Evolutionary conservation across 768 basidiomycete species (phyloP), one percentile per base, ranked within the genome.

Genomic region (Mycena epipterygia): DNA sequence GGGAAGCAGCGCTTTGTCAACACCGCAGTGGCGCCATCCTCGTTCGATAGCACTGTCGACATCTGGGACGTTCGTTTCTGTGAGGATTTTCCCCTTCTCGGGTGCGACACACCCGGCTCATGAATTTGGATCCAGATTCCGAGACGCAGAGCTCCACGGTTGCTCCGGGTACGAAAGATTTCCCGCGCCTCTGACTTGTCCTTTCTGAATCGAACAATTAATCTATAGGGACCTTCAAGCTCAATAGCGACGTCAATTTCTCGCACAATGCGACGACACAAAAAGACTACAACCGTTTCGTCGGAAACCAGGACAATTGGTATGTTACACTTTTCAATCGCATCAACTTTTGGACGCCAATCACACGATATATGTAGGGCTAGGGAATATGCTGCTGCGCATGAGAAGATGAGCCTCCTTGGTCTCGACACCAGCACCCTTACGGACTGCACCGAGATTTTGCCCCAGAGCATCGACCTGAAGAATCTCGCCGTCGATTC

Each of bases 1-100:
- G 58, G 41, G 16, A 62, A 62, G 17, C 60, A 62, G 48, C 60
- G 60, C 33, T 51, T 62, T 25, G 60, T 62, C 46, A 29, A 62
- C 48, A 12, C 25, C 11, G 32, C 32, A 9, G 25, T 21, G 3
- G 61, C 61, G 1, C 2, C 17, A 12, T 37, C 48, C 21, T 21
- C 61, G 2, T 63, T 63, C 35, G 61, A 63, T 12, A 37, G 23
- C 29, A 63, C 49, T 12, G 61, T 63, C 5, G 27, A 63, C 41
- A 63, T 63, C 25, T 63, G 61, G 61, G 49, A 35, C 12, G 37
- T 63, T 16, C 48, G 49, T 21, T 52, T 63, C 61, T 42, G 35
- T 63, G 29, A 32, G 49, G 11, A 13, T 30, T 29, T 25, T 7
- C 48, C 21, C 5, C 39, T 25, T 19, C 32, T 32, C 30, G 7